Evolutionary conservation across 352 stramenopile species (phyloP).

Genomic region (Peronospora farinosa): DNA sequence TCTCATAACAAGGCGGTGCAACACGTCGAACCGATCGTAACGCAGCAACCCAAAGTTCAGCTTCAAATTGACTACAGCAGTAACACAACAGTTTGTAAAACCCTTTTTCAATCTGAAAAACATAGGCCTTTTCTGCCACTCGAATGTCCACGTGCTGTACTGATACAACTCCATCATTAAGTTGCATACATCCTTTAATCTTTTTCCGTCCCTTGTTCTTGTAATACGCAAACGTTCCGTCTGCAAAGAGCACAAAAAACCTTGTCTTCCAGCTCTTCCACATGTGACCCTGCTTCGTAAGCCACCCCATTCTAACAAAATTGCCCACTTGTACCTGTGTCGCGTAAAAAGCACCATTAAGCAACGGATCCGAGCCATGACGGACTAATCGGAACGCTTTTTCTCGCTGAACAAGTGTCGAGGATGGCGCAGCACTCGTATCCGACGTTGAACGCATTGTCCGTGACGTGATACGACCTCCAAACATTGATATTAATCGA

Average conservation of each 20-base stretch:
- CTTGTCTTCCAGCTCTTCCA: conserved; percentile 86
- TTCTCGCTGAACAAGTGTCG: conserved; percentile 29
- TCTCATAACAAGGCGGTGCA: conserved; percentile 48
- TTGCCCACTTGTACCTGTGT: conserved; percentile 58
- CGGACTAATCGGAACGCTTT: conserved; percentile 38
- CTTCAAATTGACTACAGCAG: conserved; percentile 70
- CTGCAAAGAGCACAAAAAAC: conserved; percentile 80
- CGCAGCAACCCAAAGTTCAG: conserved; percentile 73
- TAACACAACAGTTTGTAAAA: conserved; percentile 81
- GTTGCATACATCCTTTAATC: conserved; percentile 76
- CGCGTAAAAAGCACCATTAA: conserved; percentile 67
- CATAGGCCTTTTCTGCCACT: conserved; percentile 55
- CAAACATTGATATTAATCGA: conserved; percentile 26
- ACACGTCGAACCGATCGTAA: conserved; percentile 45
- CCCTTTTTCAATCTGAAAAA: conserved; percentile 80
- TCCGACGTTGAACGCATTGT: conserved; percentile 27
- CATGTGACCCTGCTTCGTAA: conserved; percentile 79
- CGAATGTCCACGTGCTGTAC: conserved; percentile 76
- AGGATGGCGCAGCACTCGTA: conserved; percentile 5
- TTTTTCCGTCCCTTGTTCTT: conserved; percentile 66
- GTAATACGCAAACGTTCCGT: conserved; percentile 82
- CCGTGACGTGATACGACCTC: conserved; percentile 1
- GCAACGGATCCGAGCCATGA: conserved; percentile 52
- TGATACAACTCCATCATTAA: conserved; percentile 80
- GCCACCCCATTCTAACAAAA: conserved; percentile 79